Conservation (phyloP, 108 stramenopile genomes). For the Nannochloropsis salina region DNA sequence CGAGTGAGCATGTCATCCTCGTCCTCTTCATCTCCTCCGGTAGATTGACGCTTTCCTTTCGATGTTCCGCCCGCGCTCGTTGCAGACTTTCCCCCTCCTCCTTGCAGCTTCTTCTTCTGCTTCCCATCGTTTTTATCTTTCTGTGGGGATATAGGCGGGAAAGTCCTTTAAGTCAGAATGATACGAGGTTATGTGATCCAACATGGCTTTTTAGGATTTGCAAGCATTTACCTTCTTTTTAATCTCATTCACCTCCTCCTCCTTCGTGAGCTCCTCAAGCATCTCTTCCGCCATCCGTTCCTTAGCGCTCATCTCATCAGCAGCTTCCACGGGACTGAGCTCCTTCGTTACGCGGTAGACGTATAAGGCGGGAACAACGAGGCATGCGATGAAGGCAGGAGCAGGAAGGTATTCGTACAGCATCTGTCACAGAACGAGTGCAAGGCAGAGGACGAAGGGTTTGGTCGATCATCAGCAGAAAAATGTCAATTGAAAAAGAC, state of each 20-base stretch:
- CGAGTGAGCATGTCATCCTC: constrained; percentile 12
- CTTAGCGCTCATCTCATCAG: constrained; percentile 1
- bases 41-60: background rate
- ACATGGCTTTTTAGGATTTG: too few relatives aligned
- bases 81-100: too few relatives aligned
- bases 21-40: background rate
- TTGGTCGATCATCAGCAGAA: background rate
- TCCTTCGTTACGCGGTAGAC: background rate
- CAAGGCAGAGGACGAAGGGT: background rate
- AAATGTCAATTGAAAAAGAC: too few relatives aligned
- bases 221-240: background rate
- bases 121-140: background rate
- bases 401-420: constrained; percentile 2
- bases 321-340: background rate
- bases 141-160: too few relatives aligned
- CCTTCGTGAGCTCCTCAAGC: background rate
- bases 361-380: background rate
- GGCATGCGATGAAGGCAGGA: background rate
- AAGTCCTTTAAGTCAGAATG: too few relatives aligned
- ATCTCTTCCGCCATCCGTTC: background rate
- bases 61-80: too few relatives aligned
- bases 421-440: background rate
- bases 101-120: background rate
- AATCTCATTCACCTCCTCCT: background rate
- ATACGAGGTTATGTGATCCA: too few relatives aligned